Evolutionary conservation across 2,329 filamentous ascomycete genomes (phyloP).

Genomic region (Neophaeococcomyces aloes): DNA sequence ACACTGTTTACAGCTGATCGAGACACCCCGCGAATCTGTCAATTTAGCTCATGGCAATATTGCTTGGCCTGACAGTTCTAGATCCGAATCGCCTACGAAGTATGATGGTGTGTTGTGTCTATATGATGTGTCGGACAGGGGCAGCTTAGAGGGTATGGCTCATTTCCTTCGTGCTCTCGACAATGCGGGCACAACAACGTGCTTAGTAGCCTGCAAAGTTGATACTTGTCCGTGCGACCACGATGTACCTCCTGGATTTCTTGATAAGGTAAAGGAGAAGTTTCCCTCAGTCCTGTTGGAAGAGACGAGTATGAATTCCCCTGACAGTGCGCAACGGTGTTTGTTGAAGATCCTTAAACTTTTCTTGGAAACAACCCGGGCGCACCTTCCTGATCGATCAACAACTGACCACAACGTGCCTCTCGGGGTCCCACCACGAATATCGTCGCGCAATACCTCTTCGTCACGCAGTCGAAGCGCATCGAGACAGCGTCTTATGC

Average conservation of each 20-base stretch:
- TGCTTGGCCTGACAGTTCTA: conserved; percentile 42
- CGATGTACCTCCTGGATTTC: conserved; percentile 57
- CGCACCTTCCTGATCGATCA: background rate
- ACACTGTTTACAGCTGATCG: conserved; percentile 48
- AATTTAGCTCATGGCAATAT: conserved; percentile 38
- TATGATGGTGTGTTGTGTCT: conserved; percentile 77
- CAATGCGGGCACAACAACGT: conserved; percentile 7
- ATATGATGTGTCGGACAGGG: conserved; percentile 74
- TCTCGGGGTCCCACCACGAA: conserved; percentile 2
- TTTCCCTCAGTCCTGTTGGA: conserved; percentile 61
- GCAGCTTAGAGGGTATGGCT: conserved; percentile 63
- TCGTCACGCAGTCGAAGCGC: conserved; percentile 7
- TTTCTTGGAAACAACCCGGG: background rate
- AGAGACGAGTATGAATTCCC: conserved; percentile 58
- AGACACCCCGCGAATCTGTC: conserved; percentile 45
- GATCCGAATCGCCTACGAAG: conserved; percentile 59
- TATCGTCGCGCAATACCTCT: conserved; percentile 3
- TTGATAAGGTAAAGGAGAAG: conserved; percentile 53
- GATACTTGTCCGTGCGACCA: conserved; percentile 62
- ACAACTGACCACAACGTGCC: background rate
- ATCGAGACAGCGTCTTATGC: conserved; percentile 3
- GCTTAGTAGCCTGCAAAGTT: conserved; percentile 70
- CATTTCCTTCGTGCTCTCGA: conserved; percentile 45
- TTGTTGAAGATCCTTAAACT: conserved; percentile 53
- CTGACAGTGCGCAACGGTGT: conserved; percentile 64